phyloP scores from a whole-genome alignment of 2,329 filamentous ascomycete genomes.

The Alternaria incomplexa region DNA sequence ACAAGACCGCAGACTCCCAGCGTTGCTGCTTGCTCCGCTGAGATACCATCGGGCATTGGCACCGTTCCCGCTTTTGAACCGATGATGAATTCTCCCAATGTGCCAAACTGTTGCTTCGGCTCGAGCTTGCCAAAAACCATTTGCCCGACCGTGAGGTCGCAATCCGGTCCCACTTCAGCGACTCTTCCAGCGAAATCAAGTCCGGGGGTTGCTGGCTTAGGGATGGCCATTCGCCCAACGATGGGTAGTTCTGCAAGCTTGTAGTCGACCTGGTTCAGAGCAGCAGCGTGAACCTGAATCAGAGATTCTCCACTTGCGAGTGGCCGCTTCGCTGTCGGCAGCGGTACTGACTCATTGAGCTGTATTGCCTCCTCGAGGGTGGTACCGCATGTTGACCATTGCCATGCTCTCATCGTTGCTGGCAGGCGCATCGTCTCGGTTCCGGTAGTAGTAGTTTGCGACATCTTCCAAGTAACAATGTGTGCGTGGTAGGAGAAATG shows the following conservation, averaged over 20 bases:
- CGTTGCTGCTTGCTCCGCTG: conserved; percentile 21
- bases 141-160: conserved; percentile 16
- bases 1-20: conserved; percentile 30
- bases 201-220: conserved; percentile 29
- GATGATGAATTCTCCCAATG: conserved; percentile 28
- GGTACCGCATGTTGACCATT: conserved; percentile 19
- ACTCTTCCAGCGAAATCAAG: conserved; percentile 28
- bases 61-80: conserved; percentile 24
- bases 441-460: neutral
- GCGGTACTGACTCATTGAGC: conserved; percentile 10
- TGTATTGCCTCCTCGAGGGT: conserved; percentile 21
- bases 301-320: conserved; percentile 19
- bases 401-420: conserved; percentile 33
- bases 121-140: conserved; percentile 32
- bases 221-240: conserved; percentile 22
- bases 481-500: neutral
- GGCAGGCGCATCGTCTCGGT: conserved; percentile 9
- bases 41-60: conserved; percentile 18
- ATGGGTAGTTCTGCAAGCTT: conserved; percentile 28
- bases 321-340: conserved; percentile 4
- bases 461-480: neutral
- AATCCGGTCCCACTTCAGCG: conserved; percentile 6
- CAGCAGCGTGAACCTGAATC: conserved; percentile 22
- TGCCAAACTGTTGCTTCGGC: conserved; percentile 28
- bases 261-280: conserved; percentile 34